Base-by-base conservation (phyloP, 371 early-diverging fungal genomes). In the Mortierella sp. region DNA sequence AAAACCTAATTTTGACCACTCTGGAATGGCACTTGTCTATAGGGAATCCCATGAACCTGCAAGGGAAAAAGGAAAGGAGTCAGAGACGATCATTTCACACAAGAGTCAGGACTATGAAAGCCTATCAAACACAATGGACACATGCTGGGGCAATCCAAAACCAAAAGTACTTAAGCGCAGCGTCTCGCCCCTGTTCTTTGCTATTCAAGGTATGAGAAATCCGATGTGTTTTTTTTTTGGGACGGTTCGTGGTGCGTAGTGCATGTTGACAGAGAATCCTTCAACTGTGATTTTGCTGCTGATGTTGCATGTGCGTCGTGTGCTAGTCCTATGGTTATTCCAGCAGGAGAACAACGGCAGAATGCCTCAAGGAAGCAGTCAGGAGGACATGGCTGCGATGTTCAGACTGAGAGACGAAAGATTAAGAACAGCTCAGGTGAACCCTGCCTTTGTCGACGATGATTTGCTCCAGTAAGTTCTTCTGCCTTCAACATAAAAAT, bases 131-230 rank as follows among this genome's bases (percentile, higher is more conserved):
- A 69, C 81, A 27, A 37, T 84, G 43, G 50, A 64, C 11, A 55
- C 64, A 3, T 30, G 46, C 9, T 82, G 73, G 65, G 68, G 69
- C n/a, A 23, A 43, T 50, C 60, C 60, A 4, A 70, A 56, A n/a
- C 60, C 75, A 21, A 80, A 69, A 42, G 63, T 57, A 12, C 43
- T 86, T 27, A 79, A 76, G 41, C 83, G 82, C 52, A 81, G 80
- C 37, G 69, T 83, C 3, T 82, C 87, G 0, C 82, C 83, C 7
- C 56, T 87, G 23, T 63, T 82, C 15, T 85, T 88, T 64, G 70
- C 85, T 2, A 80, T 87, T 19, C 83, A 83, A 50, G 70, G 90
- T 87, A 82, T 53, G 76, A 57, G n/a, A n/a, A n/a, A n/a, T n/a
- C n/a, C n/a, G n/a, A n/a, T n/a, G n/a, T n/a, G n/a, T n/a, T n/a